A percentile compares a stretch with the other conserved stretches of the same genome.
phyloP scores from a whole-genome alignment of 345 rosid genomes.

The thale cress (Arabidopsis thaliana) region TAIR10.1 NC_003071.7:17606001-17606500 shows the following conservation, averaged over 20 bases:
- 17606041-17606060: constrained; percentile 89
- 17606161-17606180: constrained; percentile 96
- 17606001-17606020: constrained; percentile 77
- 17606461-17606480: constrained; percentile 86
- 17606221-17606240: constrained; percentile 79
- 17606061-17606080: constrained; percentile 74
- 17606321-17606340: constrained; percentile 84
- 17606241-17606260: constrained; percentile 92
- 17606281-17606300: constrained; percentile 91
- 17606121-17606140: constrained; percentile 82
- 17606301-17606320: constrained; percentile 93
- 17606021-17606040: constrained; percentile 97
- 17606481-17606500: constrained; percentile 76
- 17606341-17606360: constrained; percentile 84
- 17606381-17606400: constrained; percentile 81
- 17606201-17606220: constrained; percentile 86
- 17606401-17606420: constrained; percentile 65
- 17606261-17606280: constrained; percentile 89
- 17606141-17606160: constrained; percentile 91
- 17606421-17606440: constrained; percentile 83
- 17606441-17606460: constrained; percentile 88
- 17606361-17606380: constrained; percentile 89
- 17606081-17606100: constrained; percentile 70
- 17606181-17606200: constrained; percentile 96
- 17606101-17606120: constrained; percentile 90